Base-by-base conservation (phyloP, 2,329 filamentous ascomycete species). In the Fusarium pseudonygamai region DNA sequence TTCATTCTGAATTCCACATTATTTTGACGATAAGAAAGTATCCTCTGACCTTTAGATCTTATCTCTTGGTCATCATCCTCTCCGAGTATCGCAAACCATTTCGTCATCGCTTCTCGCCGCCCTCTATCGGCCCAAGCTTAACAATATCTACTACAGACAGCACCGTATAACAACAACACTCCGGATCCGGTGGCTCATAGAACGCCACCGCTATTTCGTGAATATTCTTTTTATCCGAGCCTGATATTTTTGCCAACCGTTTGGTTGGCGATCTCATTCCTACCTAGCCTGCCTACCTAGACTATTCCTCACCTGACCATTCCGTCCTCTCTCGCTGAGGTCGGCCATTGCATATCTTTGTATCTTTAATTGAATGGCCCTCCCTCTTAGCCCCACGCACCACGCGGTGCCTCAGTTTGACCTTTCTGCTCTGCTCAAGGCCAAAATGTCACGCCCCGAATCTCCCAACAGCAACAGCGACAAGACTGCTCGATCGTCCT, bases 401-500 rank as follows among this genome's bases (percentile, higher is more conserved):
- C 78, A 76, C 77, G 76, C 76, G 78, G 78, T 80, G 79, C 77
- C 78, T 79, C 78, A 81, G 75, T 81, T 82, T 78, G 80, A 82
- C 62, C 76, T 77, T 49, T 72, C 80, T 74, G 78, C 80, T 73
- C 68, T 80, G 63, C 77, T 79, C 72, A 81, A 82, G 74, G 76
- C 77, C 76, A 83, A 79, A 71, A 83, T 83, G 81, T 79, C 80
- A 57, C 79, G 81, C 40, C 78, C 81, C 65, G 77, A 78, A 61
- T 83, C 82, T 52, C 82, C 82, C 61, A 76, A 74, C 72, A 77
- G 73, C 32, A 80, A 78, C 67, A 72, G 72, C 67, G 82, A 84
- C 57, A 80, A 80, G 75, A 83, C 79, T 59, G 82, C 81, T 9
- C 86, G 88, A 67, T 87, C 87, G 36, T 91, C 89, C 65, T 91